Base-by-base conservation (phyloP, 1,284 basidiomycete genomes). In the Agroathelia rolfsii region DNA sequence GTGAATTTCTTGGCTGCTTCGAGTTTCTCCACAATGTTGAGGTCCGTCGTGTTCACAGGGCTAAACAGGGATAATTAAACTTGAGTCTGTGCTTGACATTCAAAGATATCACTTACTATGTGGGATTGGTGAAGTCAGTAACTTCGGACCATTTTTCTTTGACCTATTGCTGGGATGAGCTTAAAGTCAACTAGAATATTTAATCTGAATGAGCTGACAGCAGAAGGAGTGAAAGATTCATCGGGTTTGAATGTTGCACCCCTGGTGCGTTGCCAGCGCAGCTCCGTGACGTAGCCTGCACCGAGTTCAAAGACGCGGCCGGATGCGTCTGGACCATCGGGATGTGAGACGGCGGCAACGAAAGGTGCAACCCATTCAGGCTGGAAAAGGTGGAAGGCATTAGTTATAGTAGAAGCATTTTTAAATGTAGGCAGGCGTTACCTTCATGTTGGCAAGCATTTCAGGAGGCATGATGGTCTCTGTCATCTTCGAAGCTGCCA, bases 401-500 rank as follows among this genome's bases (percentile, higher is more conserved):
- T 30, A 28, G 20, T 19, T 18, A 30, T 6, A 13, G 17, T 34
- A 29, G 34, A 26, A n/a, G 30, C 15, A 30, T 27, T n/a, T n/a
- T 34, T 29, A 17, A 29, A 21, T 28, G 26, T 17, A 23, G 25
- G 17, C 28, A 14, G 12, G 43, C 62, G 7, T n/a, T 49, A 80
- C 81, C 56, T 87, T 88, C 34, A 98, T 62, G 48, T 89, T 82
- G 32, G 78, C 83, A 41, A 99, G 77, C 73, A 97, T 83, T 43
- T 98, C 94, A n/a, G 87, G 85, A 10, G 94, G 90, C 86, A 97
- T 90, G 51, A 96, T 67, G 0, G 90, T 94, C 48, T 81, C 89
- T 3, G 89, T 93, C 87, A 96, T 94, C 18, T 78, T 76, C 4
- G 89, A 93, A 1, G 92, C 92, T 17, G 92, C 92, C 45, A 90